phyloP scores from a whole-genome alignment of 2,329 filamentous ascomycete genomes.

The Aspergillus bombycis region DNA sequence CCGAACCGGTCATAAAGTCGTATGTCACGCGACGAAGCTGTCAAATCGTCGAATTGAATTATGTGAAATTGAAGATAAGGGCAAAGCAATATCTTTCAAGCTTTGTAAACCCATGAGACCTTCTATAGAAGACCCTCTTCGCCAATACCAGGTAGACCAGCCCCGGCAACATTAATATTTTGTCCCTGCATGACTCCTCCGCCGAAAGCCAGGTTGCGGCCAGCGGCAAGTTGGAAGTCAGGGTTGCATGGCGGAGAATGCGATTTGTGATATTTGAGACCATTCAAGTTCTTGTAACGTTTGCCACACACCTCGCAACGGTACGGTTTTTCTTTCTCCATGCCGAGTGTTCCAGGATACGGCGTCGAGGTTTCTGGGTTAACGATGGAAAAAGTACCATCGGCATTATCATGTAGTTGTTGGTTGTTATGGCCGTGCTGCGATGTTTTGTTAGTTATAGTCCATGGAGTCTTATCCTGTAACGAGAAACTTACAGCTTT shows the following conservation, averaged over 20 bases:
- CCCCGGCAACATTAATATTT: slow-evolving; percentile 52
- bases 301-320: slow-evolving; percentile 97
- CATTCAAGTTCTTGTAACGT: slow-evolving; percentile 98
- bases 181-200: slow-evolving; percentile 51
- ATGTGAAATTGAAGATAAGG: slow-evolving; percentile 25
- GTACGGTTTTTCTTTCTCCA: slow-evolving; percentile 99
- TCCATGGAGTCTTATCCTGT: slow-evolving; percentile 13
- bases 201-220: slow-evolving; percentile 42
- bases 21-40: slow-evolving; percentile 29
- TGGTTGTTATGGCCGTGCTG: slow-evolving; percentile 94
- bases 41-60: slow-evolving; percentile 35
- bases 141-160: slow-evolving; percentile 51
- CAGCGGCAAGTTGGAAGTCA: slow-evolving; percentile 65
- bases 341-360: slow-evolving; percentile 94
- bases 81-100: slow-evolving; percentile 7
- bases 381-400: slow-evolving; percentile 97
- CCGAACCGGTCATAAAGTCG: slow-evolving; percentile 35
- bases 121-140: slow-evolving; percentile 45
- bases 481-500: slow-evolving; percentile 58
- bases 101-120: not conserved
- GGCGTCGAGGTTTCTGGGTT: slow-evolving; percentile 93
- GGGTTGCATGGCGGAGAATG: slow-evolving; percentile 90
- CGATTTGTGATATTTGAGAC: slow-evolving; percentile 89
- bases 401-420: slow-evolving; percentile 92
- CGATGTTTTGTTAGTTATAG: slow-evolving; percentile 19